Percentiles rank a stretch among this genome's conserved stretches.
phyloP scores from a whole-genome alignment of 169 alveolate genomes.

The Eimeria tenella region DNA sequence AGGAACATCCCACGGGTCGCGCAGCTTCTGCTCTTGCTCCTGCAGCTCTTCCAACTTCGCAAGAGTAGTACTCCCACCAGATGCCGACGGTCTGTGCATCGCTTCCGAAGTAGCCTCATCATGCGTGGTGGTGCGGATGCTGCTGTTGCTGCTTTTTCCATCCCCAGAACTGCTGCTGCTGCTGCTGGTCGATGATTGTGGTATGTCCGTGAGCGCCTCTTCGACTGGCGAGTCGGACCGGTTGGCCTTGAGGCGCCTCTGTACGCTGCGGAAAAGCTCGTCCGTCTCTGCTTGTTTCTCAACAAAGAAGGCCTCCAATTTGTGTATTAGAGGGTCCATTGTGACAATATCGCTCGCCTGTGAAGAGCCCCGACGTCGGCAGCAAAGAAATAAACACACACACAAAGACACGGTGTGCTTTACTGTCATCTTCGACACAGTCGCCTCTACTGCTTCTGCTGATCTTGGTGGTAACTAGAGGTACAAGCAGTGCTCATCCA shows the following conservation, averaged over 20 bases:
- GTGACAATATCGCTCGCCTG: conserved; percentile 71
- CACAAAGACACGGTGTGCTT: background rate
- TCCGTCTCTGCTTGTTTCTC: conserved; percentile 62
- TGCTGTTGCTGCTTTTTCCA: conserved; percentile 19
- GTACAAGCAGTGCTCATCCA: background rate
- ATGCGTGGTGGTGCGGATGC: background rate
- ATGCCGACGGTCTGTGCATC: background rate
- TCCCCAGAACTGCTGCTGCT: conserved; percentile 18
- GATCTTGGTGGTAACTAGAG: background rate
- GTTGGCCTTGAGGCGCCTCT: conserved; percentile 54
- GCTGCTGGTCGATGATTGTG: conserved; percentile 20
- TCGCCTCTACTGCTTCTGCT: conserved; percentile 36
- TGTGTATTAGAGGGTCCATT: conserved; percentile 34
- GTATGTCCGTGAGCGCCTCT: background rate
- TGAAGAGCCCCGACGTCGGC: background rate
- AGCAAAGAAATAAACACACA: background rate
- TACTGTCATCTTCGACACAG: background rate
- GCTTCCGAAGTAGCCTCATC: background rate
- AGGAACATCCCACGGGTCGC: background rate
- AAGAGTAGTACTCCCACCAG: background rate
- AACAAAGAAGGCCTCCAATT: conserved; percentile 18
- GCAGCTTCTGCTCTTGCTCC: conserved; percentile 10
- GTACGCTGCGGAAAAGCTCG: conserved; percentile 52
- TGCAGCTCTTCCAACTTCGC: conserved; percentile 1
- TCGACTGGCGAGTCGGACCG: conserved; percentile 20